phyloP scores from a whole-genome alignment of 306 rosid species.

The Malus fusca region DNA sequence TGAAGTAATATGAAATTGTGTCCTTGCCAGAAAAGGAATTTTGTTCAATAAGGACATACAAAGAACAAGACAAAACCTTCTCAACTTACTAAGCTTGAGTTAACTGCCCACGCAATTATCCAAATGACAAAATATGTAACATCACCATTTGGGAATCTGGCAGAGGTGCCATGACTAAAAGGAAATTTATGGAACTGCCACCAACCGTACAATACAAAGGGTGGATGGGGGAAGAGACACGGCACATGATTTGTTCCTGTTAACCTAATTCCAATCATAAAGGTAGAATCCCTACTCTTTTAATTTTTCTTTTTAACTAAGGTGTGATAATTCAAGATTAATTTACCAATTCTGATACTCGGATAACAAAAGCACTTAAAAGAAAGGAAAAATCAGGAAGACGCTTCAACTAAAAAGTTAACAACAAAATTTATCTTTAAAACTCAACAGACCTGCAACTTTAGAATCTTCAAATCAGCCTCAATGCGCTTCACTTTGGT shows the following conservation, averaged over 20 bases:
- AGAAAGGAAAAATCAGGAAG: neutral
- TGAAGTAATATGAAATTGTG: neutral
- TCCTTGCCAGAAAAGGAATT: neutral
- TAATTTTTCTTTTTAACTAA: neutral
- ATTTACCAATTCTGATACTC: neutral
- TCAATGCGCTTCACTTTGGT: slow-evolving; percentile 70
- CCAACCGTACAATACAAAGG: neutral
- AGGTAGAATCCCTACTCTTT: neutral
- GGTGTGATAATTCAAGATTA: neutral
- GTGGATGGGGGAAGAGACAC: neutral
- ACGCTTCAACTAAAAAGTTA: neutral
- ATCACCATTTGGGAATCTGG: neutral
- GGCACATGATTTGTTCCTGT: slow-evolving; percentile 16
- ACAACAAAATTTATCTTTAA: slow-evolving; percentile 11
- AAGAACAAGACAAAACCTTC: neutral
- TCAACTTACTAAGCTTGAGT: neutral
- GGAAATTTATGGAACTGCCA: neutral
- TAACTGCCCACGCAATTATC: neutral
- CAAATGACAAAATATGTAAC: neutral
- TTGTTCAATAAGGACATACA: neutral
- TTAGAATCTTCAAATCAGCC: slow-evolving; percentile 88
- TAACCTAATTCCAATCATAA: neutral
- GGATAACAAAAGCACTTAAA: neutral
- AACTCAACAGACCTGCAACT: slow-evolving; percentile 57
- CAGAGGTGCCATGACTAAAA: neutral